Evolutionary conservation across 2,329 filamentous ascomycete species (phyloP).

Genomic region (Cercospora berteroae): DNA sequence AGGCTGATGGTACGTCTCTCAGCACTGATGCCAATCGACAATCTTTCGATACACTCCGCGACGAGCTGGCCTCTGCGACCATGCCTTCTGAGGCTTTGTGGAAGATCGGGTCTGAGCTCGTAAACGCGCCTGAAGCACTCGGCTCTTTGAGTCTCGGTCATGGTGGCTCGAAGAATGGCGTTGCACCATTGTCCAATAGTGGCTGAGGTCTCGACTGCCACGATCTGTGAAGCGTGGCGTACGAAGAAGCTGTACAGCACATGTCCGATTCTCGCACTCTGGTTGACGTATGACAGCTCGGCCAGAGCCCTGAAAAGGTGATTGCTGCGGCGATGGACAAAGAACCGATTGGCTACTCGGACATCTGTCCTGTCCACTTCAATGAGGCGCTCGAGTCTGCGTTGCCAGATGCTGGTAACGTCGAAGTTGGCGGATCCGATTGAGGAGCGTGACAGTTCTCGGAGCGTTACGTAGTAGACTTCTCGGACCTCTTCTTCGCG

Average conservation of each 20-base stretch:
- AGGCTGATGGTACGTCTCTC: neutral
- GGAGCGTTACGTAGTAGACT: slow-evolving; percentile 17
- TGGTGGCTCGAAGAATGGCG: slow-evolving; percentile 14
- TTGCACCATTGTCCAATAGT: slow-evolving; percentile 21
- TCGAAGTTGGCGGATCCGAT: neutral
- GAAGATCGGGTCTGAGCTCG: slow-evolving; percentile 12
- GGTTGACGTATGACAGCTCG: slow-evolving; percentile 16
- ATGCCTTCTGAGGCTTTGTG: slow-evolving; percentile 11
- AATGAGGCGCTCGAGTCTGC: slow-evolving; percentile 12
- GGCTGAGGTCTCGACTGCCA: slow-evolving; percentile 10
- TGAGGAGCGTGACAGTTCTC: slow-evolving; percentile 15
- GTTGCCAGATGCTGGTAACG: slow-evolving; percentile 5
- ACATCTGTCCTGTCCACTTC: slow-evolving; percentile 8
- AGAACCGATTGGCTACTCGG: neutral
- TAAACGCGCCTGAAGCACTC: slow-evolving; percentile 15
- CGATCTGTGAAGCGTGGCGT: slow-evolving; percentile 15
- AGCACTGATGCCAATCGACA: neutral
- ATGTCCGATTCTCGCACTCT: slow-evolving; percentile 10
- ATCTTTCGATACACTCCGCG: slow-evolving; percentile 12
- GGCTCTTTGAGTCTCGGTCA: slow-evolving; percentile 13
- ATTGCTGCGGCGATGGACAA: slow-evolving; percentile 15
- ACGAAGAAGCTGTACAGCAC: slow-evolving; percentile 16
- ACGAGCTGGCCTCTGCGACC: slow-evolving; percentile 15
- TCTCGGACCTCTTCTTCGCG: slow-evolving; percentile 18
- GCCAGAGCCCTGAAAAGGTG: slow-evolving; percentile 18